Evolutionary conservation across 2,329 filamentous ascomycete genomes (phyloP).

Genomic region (Cordyceps javanica): DNA sequence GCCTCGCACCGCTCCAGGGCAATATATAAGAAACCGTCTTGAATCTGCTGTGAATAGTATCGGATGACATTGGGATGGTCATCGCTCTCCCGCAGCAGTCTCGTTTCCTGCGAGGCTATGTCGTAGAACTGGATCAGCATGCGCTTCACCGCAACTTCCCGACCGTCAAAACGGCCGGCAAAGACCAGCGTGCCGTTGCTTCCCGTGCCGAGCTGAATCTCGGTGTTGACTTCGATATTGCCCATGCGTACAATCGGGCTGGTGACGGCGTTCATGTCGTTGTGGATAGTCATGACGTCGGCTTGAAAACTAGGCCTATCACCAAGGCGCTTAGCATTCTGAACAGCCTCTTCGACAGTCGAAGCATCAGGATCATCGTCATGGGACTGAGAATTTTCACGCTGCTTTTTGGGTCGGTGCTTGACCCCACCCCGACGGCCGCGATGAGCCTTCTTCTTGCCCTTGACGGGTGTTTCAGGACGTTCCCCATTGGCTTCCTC

Average conservation of each 20-base stretch:
- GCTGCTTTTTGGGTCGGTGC: slow-evolving; percentile 53
- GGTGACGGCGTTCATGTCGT: slow-evolving; percentile 54
- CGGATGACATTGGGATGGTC: slow-evolving; percentile 94
- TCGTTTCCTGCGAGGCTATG: slow-evolving; percentile 90
- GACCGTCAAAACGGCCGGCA: slow-evolving; percentile 86
- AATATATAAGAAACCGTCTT: slow-evolving; percentile 89
- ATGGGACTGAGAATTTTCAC: slow-evolving; percentile 45
- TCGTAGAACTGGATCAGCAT: slow-evolving; percentile 97
- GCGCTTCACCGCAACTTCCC: slow-evolving; percentile 90
- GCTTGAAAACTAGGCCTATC: slow-evolving; percentile 50
- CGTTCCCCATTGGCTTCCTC: neutral
- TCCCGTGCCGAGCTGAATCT: slow-evolving; percentile 64
- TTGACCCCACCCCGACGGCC: slow-evolving; percentile 67
- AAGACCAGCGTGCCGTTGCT: slow-evolving; percentile 98
- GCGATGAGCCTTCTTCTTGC: slow-evolving; percentile 63
- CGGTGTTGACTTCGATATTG: slow-evolving; percentile 57
- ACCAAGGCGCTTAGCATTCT: slow-evolving; percentile 52
- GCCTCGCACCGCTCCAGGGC: slow-evolving; percentile 91
- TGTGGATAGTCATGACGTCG: slow-evolving; percentile 52
- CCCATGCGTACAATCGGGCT: slow-evolving; percentile 56
- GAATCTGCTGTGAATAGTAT: slow-evolving; percentile 88
- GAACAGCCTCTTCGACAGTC: slow-evolving; percentile 57
- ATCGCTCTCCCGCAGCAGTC: slow-evolving; percentile 83
- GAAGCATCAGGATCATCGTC: slow-evolving; percentile 38
- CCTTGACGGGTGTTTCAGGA: slow-evolving; percentile 36